A percentile compares a stretch with the other conserved stretches of the same genome.
phyloP scores from a whole-genome alignment of 768 basidiomycete species.

The Boletus coccyginus region DNA sequence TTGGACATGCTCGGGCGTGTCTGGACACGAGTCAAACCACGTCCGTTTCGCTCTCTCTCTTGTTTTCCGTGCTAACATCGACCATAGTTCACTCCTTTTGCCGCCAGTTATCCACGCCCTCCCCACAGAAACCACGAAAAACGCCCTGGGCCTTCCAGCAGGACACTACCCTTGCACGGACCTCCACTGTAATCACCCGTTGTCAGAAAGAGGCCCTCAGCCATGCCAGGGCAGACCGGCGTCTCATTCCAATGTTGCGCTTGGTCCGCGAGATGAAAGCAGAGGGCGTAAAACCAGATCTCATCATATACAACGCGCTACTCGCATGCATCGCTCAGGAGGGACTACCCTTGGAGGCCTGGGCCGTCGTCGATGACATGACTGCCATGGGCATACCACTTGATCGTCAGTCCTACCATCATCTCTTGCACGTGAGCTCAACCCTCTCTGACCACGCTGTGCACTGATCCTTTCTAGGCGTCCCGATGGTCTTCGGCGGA shows the following conservation, averaged over 20 bases:
- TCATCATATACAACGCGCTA: conserved; percentile 55
- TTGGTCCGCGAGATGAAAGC: conserved; percentile 58
- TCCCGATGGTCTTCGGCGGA: conserved; percentile 37
- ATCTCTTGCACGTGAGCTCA: conserved; percentile 53
- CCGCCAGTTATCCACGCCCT: conserved; percentile 5
- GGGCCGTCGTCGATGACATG: conserved; percentile 74
- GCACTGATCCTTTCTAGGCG: conserved; percentile 39
- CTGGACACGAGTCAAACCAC: background rate
- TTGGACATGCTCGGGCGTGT: conserved; percentile 10
- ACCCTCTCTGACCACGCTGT: background rate
- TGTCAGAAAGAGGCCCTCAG: conserved; percentile 33
- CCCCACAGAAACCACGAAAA: background rate
- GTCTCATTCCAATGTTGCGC: conserved; percentile 41
- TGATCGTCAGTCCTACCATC: conserved; percentile 51
- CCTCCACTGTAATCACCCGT: conserved; percentile 26
- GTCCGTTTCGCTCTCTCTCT: background rate
- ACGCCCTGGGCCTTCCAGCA: conserved; percentile 29
- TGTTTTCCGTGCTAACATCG: no score
- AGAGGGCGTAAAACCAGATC: conserved; percentile 49
- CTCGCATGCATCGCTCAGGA: conserved; percentile 47
- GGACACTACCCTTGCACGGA: conserved; percentile 25
- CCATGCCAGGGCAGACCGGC: conserved; percentile 34
- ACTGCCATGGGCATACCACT: conserved; percentile 45
- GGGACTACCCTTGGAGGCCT: conserved; percentile 48
- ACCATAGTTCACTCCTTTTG: background rate